A percentile compares a stretch with the other conserved stretches of the same genome.
phyloP scores from a whole-genome alignment of 208 protist species.

The Leishmania braziliensis region DNA sequence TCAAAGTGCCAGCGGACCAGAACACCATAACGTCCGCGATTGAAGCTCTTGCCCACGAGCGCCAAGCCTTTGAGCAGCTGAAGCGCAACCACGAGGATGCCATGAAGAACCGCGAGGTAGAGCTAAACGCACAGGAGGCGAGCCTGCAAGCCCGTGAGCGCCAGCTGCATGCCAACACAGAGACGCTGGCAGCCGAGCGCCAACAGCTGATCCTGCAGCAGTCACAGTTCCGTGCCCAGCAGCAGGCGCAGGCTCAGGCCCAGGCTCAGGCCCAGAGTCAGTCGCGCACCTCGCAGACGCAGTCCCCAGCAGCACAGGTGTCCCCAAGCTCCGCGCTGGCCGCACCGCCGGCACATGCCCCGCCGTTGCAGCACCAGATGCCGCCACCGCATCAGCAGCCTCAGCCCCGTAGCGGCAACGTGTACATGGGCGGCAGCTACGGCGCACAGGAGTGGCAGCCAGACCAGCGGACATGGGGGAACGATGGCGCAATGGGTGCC shows the following conservation, averaged over 20 bases:
- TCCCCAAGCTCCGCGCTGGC: constrained; percentile 21
- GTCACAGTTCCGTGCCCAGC: constrained; percentile 34
- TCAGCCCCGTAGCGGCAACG: constrained; percentile 23
- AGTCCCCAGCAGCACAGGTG: constrained; percentile 32
- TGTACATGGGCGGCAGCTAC: constrained; percentile 28
- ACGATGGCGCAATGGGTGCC: constrained; percentile 19
- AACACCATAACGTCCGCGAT: constrained; percentile 46
- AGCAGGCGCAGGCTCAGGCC: constrained; percentile 26
- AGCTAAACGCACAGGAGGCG: constrained; percentile 48
- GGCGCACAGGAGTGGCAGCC: constrained; percentile 17
- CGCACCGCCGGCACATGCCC: constrained; percentile 11
- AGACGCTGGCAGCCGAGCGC: constrained; percentile 40
- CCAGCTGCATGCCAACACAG: constrained; percentile 41
- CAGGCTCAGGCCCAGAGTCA: constrained; percentile 15
- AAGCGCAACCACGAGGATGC: constrained; percentile 47
- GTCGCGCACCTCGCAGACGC: constrained; percentile 22
- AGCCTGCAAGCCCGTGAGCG: constrained; percentile 38
- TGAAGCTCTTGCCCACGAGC: constrained; percentile 46
- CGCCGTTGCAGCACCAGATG: constrained; percentile 29
- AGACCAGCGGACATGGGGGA: constrained; percentile 30
- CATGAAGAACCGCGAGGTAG: constrained; percentile 48
- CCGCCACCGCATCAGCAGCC: constrained; percentile 29
- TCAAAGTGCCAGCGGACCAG: constrained; percentile 53
- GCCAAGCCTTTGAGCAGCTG: constrained; percentile 47
- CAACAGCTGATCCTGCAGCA: constrained; percentile 50